Evolutionary conservation across 257 asterid species (phyloP).

Genomic region (Salvia splendens): DNA sequence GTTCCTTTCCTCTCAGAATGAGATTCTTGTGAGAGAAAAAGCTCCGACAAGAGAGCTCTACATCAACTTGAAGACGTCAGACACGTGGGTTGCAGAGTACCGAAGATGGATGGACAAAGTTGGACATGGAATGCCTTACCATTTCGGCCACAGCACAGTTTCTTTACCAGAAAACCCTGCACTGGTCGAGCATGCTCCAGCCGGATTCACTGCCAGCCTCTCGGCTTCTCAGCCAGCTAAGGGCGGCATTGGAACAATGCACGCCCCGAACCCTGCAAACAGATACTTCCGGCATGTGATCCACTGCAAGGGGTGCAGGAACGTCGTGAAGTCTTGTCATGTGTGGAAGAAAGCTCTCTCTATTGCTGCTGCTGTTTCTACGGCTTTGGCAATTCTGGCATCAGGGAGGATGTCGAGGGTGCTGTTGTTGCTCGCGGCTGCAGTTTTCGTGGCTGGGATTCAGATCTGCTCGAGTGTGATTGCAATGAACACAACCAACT

Average conservation of each 20-base stretch:
- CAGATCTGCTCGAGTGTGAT: slow-evolving; percentile 58
- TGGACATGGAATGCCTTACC: slow-evolving; percentile 91
- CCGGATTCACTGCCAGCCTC: slow-evolving; percentile 70
- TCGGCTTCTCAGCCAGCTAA: slow-evolving; percentile 91
- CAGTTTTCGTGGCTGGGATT: slow-evolving; percentile 65
- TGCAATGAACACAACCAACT: slow-evolving; percentile 70
- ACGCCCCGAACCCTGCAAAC: slow-evolving; percentile 69
- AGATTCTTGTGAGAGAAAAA: slow-evolving; percentile 69
- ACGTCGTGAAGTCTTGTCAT: slow-evolving; percentile 46
- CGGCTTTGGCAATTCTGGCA: slow-evolving; percentile 70
- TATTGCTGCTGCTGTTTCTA: slow-evolving; percentile 53
- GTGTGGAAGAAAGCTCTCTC: slow-evolving; percentile 69
- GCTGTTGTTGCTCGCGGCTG: slow-evolving; percentile 49
- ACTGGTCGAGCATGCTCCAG: slow-evolving; percentile 87
- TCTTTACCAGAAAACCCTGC: slow-evolving; percentile 63
- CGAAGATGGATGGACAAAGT: slow-evolving; percentile 96
- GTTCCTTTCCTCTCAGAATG: slow-evolving; percentile 89
- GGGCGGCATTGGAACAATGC: slow-evolving; percentile 76
- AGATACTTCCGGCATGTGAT: slow-evolving; percentile 79
- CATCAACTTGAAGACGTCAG: slow-evolving; percentile 72
- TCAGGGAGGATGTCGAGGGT: slow-evolving; percentile 82
- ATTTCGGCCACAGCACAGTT: slow-evolving; percentile 74
- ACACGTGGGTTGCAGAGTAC: slow-evolving; percentile 83
- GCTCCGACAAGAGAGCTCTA: slow-evolving; percentile 75
- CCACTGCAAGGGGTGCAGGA: slow-evolving; percentile 71